These are phyloP conservation scores for Apiospora phragmitis DNA, from an alignment of 2,329 filamentous ascomycete genomes.

Conservation along the genomic window DNA sequence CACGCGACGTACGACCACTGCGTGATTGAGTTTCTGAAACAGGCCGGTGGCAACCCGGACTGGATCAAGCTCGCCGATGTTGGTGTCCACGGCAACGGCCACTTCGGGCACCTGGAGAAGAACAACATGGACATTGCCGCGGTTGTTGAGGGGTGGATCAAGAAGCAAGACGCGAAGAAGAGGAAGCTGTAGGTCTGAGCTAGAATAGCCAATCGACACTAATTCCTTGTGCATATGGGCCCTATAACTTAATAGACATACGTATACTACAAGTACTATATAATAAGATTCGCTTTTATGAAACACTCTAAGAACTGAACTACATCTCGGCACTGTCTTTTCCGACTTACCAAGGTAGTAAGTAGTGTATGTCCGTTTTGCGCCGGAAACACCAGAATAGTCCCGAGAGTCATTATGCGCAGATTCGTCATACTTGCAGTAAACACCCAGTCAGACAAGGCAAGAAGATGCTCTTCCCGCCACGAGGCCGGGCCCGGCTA, in stretches of 20 bases:
- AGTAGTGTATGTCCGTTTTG: background rate
- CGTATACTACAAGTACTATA: background rate
- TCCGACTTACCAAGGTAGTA: background rate
- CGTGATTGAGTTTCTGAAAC: conserved; percentile 48
- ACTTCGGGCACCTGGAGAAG: conserved; percentile 49
- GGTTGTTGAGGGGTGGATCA: conserved; percentile 48
- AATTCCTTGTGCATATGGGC: background rate
- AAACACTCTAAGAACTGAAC: background rate
- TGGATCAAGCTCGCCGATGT: conserved; percentile 44
- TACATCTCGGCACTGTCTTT: background rate
- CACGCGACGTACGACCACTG: conserved; percentile 55
- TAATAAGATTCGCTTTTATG: background rate
- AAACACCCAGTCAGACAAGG: background rate
- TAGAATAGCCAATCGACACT: background rate
- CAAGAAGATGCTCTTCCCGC: background rate
- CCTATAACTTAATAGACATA: background rate
- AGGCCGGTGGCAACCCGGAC: conserved; percentile 46
- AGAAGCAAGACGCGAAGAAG: conserved; percentile 12
- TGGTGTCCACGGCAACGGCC: conserved; percentile 51
- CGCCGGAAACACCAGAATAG: background rate
- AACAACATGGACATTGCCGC: conserved; percentile 61
- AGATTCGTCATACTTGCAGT: background rate
- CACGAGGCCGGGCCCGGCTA: background rate
- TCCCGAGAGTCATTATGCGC: background rate
- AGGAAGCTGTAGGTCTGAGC: conserved; percentile 5